A percentile compares a stretch with the other conserved stretches of the same genome.
These are phyloP conservation scores for Colletotrichum simmondsii DNA, from an alignment of 2,329 filamentous ascomycete species.

Conservation along the genomic window DNA sequence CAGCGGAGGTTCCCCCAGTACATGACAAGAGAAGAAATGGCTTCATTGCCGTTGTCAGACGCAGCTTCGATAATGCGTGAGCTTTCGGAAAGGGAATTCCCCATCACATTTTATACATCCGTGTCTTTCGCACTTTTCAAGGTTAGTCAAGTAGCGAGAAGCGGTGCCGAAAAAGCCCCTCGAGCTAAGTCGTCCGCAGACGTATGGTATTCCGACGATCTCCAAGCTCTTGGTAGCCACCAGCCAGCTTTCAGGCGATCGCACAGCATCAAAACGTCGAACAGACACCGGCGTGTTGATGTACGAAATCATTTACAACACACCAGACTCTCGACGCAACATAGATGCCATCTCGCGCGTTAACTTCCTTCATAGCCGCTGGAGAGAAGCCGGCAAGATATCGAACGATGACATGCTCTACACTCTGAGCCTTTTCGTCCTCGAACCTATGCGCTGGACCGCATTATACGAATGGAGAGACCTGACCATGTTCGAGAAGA, in stretches of 20 bases:
- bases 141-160: constrained; percentile 42
- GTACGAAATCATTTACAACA: constrained; percentile 56
- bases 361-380: constrained; percentile 71
- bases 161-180: rapidly evolving
- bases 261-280: constrained; percentile 63
- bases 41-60: constrained; percentile 18
- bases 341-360: constrained; percentile 68
- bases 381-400: constrained; percentile 69
- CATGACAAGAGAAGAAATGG: constrained; percentile 24
- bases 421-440: constrained; percentile 68
- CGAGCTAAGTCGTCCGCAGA: constrained; percentile 20
- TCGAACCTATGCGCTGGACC: constrained; percentile 66
- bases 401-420: constrained; percentile 72
- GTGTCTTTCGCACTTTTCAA: constrained; percentile 70
- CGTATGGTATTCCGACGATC: constrained; percentile 66
- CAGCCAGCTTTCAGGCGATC: constrained; percentile 52
- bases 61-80: constrained; percentile 47
- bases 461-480: constrained; percentile 66
- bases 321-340: constrained; percentile 54
- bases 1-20: not conserved
- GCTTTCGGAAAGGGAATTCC: constrained; percentile 64
- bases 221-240: constrained; percentile 60
- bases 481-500: constrained; percentile 64
- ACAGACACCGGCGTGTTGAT: constrained; percentile 62
- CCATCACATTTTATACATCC: constrained; percentile 59